Percentiles rank a stretch among this genome's conserved stretches.
phyloP scores from a whole-genome alignment of 2,329 filamentous ascomycete species.

The Xenosphaeropsis pyriputrescens region DNA sequence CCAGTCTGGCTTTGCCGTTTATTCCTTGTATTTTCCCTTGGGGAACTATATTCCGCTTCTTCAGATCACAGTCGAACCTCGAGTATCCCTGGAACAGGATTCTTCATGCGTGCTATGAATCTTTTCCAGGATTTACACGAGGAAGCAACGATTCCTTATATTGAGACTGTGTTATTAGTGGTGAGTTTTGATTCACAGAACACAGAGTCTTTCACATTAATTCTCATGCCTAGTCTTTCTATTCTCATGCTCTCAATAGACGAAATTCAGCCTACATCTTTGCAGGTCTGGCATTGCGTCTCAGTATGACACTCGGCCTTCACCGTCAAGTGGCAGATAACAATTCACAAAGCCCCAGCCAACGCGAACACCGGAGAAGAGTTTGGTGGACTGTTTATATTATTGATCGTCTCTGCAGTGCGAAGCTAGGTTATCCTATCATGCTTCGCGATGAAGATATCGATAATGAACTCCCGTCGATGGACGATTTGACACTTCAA shows the following conservation, averaged over 20 bases:
- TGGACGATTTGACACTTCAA: slow-evolving; percentile 14
- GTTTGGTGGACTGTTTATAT: slow-evolving; percentile 29
- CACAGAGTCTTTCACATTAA: too few species aligned
- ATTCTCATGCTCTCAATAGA: slow-evolving; percentile 20
- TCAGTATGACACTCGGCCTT: slow-evolving; percentile 25
- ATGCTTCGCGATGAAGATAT: slow-evolving; percentile 32
- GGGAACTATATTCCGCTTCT: slow-evolving; percentile 24
- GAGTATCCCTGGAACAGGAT: slow-evolving; percentile 26
- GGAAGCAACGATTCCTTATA: slow-evolving; percentile 25
- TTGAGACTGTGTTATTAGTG: slow-evolving; percentile 25
- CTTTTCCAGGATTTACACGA: slow-evolving; percentile 26
- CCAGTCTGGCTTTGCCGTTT: slow-evolving; percentile 26
- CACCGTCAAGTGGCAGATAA: slow-evolving; percentile 24
- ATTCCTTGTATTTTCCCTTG: slow-evolving; percentile 27
- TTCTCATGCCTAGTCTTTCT: slow-evolving; percentile 14
- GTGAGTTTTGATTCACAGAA: slow-evolving; percentile 10
- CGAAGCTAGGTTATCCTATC: slow-evolving; percentile 30
- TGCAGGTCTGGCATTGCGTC: slow-evolving; percentile 21
- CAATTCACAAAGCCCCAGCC: slow-evolving; percentile 17
- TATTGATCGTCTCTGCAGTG: slow-evolving; percentile 31
- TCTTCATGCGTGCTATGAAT: slow-evolving; percentile 24
- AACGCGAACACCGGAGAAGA: slow-evolving; percentile 23
- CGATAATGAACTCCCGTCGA: slow-evolving; percentile 22
- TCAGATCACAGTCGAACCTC: slow-evolving; percentile 15
- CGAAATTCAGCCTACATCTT: slow-evolving; percentile 19